Evolutionary conservation across 163 green algal species (phyloP), one percentile per base, ranked within the genome.

Genomic region (Trebouxiophyceae sp.): DNA sequence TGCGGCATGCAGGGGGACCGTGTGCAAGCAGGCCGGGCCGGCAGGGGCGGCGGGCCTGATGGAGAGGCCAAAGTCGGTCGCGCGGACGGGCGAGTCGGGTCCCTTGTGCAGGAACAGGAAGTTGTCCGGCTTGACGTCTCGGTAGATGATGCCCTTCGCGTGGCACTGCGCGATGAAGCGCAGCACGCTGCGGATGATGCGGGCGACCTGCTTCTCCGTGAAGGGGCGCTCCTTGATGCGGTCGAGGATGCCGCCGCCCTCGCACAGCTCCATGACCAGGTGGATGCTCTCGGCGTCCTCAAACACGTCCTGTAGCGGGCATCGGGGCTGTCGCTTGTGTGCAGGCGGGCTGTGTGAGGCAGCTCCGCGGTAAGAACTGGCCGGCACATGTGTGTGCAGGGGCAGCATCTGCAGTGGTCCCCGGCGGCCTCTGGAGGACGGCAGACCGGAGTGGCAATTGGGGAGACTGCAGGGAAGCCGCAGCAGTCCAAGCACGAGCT

Each of bases 141-240:
- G 75, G 75, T 93, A 95, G 47, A 96, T 80, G 56, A 96, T 78
- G 32, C 82, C 77, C 77, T 93, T 93, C 27, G 81, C 79, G 69
- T 98, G 92, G 75, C 88, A 95, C 80, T 97, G 92, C 44, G 80
- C 85, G 44, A 95, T 86, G 77, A 97, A 96, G 57, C 88, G 85
- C 46, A 98, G 82, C 46, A 98, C 87, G 64, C 29, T 54, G 32
- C 62, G 46, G 62, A 93, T 85, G 20, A 97, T 81, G 60, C 73
- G 54, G 6, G 84, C 84, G 31, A 93, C 88, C 73, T 83, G 85
- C 59, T 71, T 74, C 76, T 94, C 87, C 31, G 76, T 89, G 76
- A 89, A 84, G 50, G 75, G 83, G 50, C 79, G 63, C 16, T 74
- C 54, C 62, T 89, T 84, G 2, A 95, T 77, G 19, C 85, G 64